Conservation (phyloP, 1,284 basidiomycete species). For the Microbotryum silenes-acaulis region DNA sequence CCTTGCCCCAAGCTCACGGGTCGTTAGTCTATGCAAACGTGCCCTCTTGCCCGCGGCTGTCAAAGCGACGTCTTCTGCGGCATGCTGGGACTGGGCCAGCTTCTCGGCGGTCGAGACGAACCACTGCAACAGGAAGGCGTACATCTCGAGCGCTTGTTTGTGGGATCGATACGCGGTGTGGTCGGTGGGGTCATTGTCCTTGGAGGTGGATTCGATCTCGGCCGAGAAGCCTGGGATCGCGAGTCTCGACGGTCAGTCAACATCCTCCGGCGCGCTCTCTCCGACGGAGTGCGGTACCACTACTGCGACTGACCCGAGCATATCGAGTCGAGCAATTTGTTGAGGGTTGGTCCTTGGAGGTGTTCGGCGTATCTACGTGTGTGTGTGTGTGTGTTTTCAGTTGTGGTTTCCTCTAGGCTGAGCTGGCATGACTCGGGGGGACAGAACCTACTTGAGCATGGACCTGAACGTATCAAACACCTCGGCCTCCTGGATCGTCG, state of each 20-base stretch:
- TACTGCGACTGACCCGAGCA: constrained; percentile 36
- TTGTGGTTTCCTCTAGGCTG: neutral
- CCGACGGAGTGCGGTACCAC: neutral
- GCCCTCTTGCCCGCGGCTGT: constrained; percentile 17
- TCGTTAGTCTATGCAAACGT: constrained; percentile 3
- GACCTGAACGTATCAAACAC: constrained; percentile 72
- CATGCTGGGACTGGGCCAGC: constrained; percentile 48
- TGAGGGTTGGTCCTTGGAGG: constrained; percentile 57
- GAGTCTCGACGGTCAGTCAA: neutral
- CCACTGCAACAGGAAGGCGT: constrained; percentile 79
- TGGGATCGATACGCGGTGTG: constrained; percentile 61
- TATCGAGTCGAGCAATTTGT: constrained; percentile 68
- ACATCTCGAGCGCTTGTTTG: constrained; percentile 71
- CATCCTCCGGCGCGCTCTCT: neutral
- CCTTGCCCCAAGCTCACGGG: neutral
- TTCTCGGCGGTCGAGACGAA: constrained; percentile 70
- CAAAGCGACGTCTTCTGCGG: constrained; percentile 47
- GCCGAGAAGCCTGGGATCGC: constrained; percentile 49
- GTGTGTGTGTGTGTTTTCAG: too few relatives aligned
- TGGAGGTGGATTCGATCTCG: constrained; percentile 59
- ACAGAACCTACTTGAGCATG: constrained; percentile 52
- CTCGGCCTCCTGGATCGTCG: constrained; percentile 55
- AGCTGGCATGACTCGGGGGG: neutral
- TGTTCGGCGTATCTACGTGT: constrained; percentile 47
- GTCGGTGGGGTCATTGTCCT: constrained; percentile 59